phyloP scores from a whole-genome alignment of 345 rosid species.

The Populus alba region DNA sequence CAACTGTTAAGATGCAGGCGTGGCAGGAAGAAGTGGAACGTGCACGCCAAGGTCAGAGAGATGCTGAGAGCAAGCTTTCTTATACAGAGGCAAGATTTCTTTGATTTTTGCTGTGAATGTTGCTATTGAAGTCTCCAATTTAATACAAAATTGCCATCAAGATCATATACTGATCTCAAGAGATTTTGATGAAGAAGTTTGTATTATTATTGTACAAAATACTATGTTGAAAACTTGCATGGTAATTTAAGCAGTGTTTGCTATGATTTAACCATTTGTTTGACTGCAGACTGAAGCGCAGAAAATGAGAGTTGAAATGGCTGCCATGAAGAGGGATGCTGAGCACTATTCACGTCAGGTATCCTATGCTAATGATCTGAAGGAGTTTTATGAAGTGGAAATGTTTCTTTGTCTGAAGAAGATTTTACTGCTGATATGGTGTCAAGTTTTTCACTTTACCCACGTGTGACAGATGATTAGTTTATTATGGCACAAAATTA shows the following conservation, averaged over 20 bases:
- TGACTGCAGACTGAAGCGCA: constrained; percentile 79
- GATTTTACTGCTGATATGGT: neutral
- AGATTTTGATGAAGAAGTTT: neutral
- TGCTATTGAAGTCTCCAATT: neutral
- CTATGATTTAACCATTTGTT: constrained; percentile 7
- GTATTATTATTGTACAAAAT: neutral
- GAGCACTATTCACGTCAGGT: constrained; percentile 99
- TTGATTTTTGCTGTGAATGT: constrained; percentile 5
- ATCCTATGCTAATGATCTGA: constrained; percentile 11
- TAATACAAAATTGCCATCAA: neutral
- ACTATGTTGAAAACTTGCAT: neutral
- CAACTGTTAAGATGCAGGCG: constrained; percentile 65
- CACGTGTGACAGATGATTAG: neutral
- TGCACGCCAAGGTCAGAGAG: constrained; percentile 92
- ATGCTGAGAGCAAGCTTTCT: constrained; percentile 92
- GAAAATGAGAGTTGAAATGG: constrained; percentile 95
- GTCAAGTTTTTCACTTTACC: neutral
- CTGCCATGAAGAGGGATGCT: constrained; percentile 99
- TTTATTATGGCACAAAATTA: neutral
- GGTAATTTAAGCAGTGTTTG: neutral
- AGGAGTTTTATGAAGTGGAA: neutral
- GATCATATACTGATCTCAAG: constrained; percentile 3
- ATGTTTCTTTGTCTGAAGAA: neutral
- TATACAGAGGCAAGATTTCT: constrained; percentile 62
- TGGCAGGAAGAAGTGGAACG: constrained; percentile 97